Conservation (phyloP, 805 yeast genomes). For the Zygotorulaspora sp. region DNA sequence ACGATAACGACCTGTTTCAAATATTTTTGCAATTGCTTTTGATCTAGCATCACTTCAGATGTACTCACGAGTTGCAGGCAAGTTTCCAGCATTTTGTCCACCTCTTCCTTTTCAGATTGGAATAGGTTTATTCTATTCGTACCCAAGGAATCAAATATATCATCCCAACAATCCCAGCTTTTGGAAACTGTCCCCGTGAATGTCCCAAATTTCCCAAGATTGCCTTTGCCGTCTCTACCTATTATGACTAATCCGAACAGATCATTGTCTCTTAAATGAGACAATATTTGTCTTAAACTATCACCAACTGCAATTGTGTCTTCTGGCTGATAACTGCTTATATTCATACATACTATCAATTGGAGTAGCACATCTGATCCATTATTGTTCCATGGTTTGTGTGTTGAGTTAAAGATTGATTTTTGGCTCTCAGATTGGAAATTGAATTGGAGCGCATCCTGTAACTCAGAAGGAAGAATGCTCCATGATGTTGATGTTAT, state of each 20-base stretch:
- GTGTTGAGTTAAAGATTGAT: constrained; percentile 38
- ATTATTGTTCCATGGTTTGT: constrained; percentile 18
- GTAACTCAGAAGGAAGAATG: constrained; percentile 33
- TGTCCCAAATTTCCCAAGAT: constrained; percentile 36
- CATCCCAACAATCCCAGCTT: constrained; percentile 49
- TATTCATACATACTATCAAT: constrained; percentile 41
- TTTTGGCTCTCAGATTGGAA: constrained; percentile 37
- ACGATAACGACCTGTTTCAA: constrained; percentile 11
- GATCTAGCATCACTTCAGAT: constrained; percentile 11
- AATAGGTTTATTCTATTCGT: constrained; percentile 24
- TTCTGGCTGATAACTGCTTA: constrained; percentile 17
- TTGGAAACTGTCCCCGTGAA: constrained; percentile 45
- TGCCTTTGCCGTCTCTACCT: constrained; percentile 43
- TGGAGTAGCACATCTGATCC: constrained; percentile 34
- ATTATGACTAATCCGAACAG: constrained; percentile 45
- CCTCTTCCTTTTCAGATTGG: constrained; percentile 15
- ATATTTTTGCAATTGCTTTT: constrained; percentile 6
- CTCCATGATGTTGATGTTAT: constrained; percentile 51
- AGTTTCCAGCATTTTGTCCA: constrained; percentile 22
- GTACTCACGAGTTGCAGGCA: constrained; percentile 23
- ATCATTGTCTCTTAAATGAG: constrained; percentile 37
- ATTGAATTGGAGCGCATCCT: constrained; percentile 40
- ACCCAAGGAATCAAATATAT: constrained; percentile 15
- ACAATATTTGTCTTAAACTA: constrained; percentile 29
- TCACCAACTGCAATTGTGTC: constrained; percentile 21